These are phyloP conservation scores for Trichoderma hamatum DNA, from an alignment of 2,329 filamentous ascomycete genomes.

Conservation along the genomic window DNA sequence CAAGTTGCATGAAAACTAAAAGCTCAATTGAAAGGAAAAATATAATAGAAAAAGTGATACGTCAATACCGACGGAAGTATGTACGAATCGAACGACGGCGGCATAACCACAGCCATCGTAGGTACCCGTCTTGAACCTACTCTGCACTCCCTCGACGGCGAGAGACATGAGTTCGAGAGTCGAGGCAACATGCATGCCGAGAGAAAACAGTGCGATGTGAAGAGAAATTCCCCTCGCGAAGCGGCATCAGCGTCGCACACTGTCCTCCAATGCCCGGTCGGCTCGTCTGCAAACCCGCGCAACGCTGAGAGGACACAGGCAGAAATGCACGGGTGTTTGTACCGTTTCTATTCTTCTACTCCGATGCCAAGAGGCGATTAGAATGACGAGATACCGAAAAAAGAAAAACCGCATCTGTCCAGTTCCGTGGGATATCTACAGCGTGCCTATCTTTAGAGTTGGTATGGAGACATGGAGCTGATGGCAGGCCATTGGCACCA, in stretches of 20 bases:
- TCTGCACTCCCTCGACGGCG: background rate
- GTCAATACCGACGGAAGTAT: background rate
- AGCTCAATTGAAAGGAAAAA: background rate
- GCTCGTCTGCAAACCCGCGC: background rate
- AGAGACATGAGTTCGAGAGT: slow-evolving; percentile 13
- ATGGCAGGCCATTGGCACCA: background rate
- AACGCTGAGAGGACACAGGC: background rate
- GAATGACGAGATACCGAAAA: background rate
- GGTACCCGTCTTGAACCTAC: background rate
- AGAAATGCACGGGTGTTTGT: background rate
- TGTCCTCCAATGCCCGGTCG: slow-evolving; percentile 4
- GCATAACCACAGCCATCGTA: background rate
- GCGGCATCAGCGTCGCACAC: slow-evolving; percentile 9
- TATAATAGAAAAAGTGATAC: background rate
- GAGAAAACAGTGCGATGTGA: background rate
- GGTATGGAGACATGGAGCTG: background rate
- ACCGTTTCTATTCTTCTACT: background rate
- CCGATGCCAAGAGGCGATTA: background rate
- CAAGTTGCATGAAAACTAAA: background rate
- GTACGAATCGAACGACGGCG: background rate
- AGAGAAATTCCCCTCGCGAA: background rate
- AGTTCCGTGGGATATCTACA: background rate
- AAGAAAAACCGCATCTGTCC: background rate
- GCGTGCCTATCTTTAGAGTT: background rate
- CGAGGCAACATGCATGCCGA: slow-evolving; percentile 19